Conservation (phyloP, 805 yeast species). For the Debaryomyces castellii region DNA sequence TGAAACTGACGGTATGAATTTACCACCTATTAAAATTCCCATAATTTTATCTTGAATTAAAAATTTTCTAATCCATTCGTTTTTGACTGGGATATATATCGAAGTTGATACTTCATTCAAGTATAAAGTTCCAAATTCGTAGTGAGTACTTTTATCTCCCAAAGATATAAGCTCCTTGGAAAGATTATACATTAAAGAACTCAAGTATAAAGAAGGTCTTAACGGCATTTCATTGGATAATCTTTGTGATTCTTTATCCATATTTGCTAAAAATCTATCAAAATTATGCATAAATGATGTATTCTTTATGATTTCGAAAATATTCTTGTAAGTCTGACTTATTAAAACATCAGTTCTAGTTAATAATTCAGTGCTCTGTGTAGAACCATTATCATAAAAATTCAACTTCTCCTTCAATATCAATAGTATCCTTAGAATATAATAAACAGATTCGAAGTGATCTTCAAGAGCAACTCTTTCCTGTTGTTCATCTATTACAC, state of each 20-base stretch:
- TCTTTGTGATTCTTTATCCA: background rate
- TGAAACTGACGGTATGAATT: background rate
- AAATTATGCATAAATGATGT: background rate
- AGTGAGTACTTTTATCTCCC: constrained; percentile 3
- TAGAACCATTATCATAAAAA: background rate
- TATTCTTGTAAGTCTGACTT: background rate
- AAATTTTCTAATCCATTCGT: constrained; percentile 25
- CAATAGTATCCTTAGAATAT: background rate
- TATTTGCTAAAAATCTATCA: background rate
- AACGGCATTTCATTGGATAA: background rate
- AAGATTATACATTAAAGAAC: constrained; percentile 18
- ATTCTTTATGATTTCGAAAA: background rate
- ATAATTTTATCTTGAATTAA: constrained; percentile 10
- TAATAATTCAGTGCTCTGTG: background rate
- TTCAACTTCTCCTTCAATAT: constrained; percentile 1
- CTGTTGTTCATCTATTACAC: background rate
- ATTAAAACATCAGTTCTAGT: background rate
- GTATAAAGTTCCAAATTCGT: constrained; percentile 18
- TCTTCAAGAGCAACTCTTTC: background rate
- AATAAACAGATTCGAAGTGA: constrained; percentile 10
- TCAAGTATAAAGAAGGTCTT: constrained; percentile 17
- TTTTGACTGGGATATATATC: constrained; percentile 25
- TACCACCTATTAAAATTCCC: background rate
- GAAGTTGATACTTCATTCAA: constrained; percentile 14
- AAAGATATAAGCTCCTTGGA: constrained; percentile 9